Evolutionary conservation across 1,284 basidiomycete species (phyloP).

Genomic region (Malassezia caprae): DNA sequence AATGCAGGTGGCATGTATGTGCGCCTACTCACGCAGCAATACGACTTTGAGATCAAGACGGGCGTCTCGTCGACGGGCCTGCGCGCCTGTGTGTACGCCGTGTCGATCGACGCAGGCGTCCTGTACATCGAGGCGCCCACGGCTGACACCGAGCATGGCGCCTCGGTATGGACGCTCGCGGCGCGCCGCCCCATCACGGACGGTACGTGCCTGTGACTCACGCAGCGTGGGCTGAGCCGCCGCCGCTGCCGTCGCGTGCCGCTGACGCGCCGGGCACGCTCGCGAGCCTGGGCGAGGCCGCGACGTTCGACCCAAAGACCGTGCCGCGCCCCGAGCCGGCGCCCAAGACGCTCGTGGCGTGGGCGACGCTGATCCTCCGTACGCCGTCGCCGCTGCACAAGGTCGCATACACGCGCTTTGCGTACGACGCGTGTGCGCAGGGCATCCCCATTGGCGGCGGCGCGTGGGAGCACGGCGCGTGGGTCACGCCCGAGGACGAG

Average conservation of each 20-base stretch:
- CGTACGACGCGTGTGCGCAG: conserved; percentile 61
- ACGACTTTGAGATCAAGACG: conserved; percentile 62
- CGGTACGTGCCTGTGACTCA: conserved; percentile 40
- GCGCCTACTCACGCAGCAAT: conserved; percentile 60
- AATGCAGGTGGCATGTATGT: conserved; percentile 9
- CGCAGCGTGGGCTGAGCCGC: conserved; percentile 6
- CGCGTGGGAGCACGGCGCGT: conserved; percentile 20
- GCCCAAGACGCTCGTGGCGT: conserved; percentile 58
- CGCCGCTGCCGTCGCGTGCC: neutral
- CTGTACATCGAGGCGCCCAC: conserved; percentile 31
- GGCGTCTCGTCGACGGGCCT: conserved; percentile 68
- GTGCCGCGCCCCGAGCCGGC: conserved; percentile 21
- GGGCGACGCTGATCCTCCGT: conserved; percentile 65
- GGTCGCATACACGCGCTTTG: conserved; percentile 61
- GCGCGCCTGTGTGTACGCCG: conserved; percentile 65
- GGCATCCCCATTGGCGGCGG: conserved; percentile 59
- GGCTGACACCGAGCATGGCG: neutral
- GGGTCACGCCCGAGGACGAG: conserved; percentile 24
- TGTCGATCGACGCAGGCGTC: conserved; percentile 53
- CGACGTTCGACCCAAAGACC: conserved; percentile 20
- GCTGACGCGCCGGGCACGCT: conserved; percentile 35
- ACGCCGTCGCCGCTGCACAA: conserved; percentile 63
- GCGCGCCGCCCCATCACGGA: conserved; percentile 69
- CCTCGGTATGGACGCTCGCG: conserved; percentile 58
- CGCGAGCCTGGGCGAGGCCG: neutral